Evolutionary conservation across 805 yeast species (phyloP), one percentile per base, ranked within the genome.

Genomic region (Candida easanensis): DNA sequence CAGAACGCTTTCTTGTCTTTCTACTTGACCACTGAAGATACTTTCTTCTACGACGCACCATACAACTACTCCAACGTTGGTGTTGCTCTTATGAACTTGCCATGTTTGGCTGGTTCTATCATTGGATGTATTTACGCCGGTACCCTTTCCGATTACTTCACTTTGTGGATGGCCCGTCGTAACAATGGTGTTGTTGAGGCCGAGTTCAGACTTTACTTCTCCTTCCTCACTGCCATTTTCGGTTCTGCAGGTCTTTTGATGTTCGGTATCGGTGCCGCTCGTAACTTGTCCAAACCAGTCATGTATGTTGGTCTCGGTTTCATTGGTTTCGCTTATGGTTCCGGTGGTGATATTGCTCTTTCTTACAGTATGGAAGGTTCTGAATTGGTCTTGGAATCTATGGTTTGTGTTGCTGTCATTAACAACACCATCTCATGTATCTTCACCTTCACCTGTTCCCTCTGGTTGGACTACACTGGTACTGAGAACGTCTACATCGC

Each of bases 1-100:
- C 91, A 84, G 60, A 88, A 83, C 57, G 85, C 88, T 0, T 80
- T 83, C 57, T 70, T 84, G 50, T 78, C 90, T 0, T 84, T 85
- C 54, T 85, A 84, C 61, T 62, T 85, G 49, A 84, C 90, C 3
- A 77, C 86, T 10, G 86, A 83, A 58, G 89, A 84, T 46, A 80
- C 80, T 42, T 67, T 70, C 50, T 84, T 79, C 65, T 78, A 79
- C 40, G 81, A 73, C 44, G 71, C 73, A 0, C 91, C 93, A 10
- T 84, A 77, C 72, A 75, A 76, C 61, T 82, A 82, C 56, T 69
- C 80, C 14, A 73, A 80, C 51, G 71, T 75, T 5, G 85, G 81
- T 28, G 87, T 85, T 20, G 89, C 88, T 0, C 56, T 84, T 33
- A 83, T 84, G 89, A 84, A 84, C 53, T 70, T 84, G 18, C 89